phyloP scores from a whole-genome alignment of 2,329 filamentous ascomycete genomes.

The Penicillium sp. region DNA sequence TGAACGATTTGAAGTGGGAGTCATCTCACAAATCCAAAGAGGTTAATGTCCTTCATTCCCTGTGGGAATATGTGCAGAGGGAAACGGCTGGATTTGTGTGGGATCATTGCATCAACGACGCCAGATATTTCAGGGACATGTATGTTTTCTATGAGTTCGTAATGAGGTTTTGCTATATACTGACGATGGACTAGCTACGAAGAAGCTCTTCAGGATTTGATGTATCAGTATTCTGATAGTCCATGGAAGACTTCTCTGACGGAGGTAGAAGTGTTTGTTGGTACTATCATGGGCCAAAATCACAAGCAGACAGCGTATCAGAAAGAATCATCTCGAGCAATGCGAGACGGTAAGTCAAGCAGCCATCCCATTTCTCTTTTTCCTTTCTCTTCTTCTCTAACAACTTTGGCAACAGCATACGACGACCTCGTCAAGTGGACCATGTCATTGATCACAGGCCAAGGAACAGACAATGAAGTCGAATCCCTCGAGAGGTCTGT shows the following conservation, averaged over 20 bases:
- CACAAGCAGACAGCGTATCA: slow-evolving; percentile 21
- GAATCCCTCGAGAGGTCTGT: slow-evolving; percentile 25
- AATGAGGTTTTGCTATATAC: slow-evolving; percentile 11
- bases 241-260: slow-evolving; percentile 45
- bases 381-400: neutral
- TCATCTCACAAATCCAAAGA: neutral
- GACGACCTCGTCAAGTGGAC: slow-evolving; percentile 20
- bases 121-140: slow-evolving; percentile 19
- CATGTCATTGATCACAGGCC: slow-evolving; percentile 19
- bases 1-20: slow-evolving; percentile 16
- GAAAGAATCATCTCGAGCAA: slow-evolving; percentile 21
- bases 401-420: slow-evolving; percentile 18
- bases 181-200: slow-evolving; percentile 45
- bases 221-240: slow-evolving; percentile 40
- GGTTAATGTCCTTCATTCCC: neutral
- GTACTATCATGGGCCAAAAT: slow-evolving; percentile 47
- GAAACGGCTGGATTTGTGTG: slow-evolving; percentile 23
- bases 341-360: slow-evolving; percentile 20
- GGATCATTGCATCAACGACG: slow-evolving; percentile 19
- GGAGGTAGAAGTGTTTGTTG: slow-evolving; percentile 56
- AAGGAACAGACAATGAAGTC: slow-evolving; percentile 15
- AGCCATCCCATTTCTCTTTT: neutral
- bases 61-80: slow-evolving; percentile 15
- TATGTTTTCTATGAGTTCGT: slow-evolving; percentile 12
- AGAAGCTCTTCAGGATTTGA: slow-evolving; percentile 26